Conservation (phyloP, 2,329 filamentous ascomycete genomes). For the Arthrinium puccinioides region DNA sequence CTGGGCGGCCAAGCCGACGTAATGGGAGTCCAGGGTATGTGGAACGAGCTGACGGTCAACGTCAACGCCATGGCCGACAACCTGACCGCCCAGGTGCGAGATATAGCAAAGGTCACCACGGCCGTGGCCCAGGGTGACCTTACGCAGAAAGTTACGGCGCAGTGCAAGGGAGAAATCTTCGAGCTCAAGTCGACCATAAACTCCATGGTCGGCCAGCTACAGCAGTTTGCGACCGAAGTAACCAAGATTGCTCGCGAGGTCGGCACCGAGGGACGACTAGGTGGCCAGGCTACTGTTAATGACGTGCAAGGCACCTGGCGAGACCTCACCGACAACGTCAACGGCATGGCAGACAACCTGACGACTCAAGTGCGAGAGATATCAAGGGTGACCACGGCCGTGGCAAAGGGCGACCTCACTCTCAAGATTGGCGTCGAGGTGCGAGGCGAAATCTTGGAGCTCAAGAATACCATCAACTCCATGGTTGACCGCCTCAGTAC, state of each 20-base stretch:
- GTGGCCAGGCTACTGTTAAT: constrained; percentile 91
- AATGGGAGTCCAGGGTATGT: constrained; percentile 79
- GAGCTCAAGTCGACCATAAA: constrained; percentile 98
- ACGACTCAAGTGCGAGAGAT: constrained; percentile 98
- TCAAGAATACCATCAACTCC: constrained; percentile 97
- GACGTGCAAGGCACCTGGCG: constrained; percentile 97
- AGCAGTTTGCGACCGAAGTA: constrained; percentile 94
- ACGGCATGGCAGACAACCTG: constrained; percentile 94
- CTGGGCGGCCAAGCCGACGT: constrained; percentile 78
- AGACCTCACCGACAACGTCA: constrained; percentile 90
- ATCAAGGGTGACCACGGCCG: constrained; percentile 90
- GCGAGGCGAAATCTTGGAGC: constrained; percentile 85
- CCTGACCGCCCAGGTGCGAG: constrained; percentile 80
- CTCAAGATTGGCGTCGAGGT: constrained; percentile 95
- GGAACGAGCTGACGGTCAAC: constrained; percentile 80
- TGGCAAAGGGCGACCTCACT: constrained; percentile 87
- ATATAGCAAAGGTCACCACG: constrained; percentile 80
- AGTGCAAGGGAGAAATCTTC: constrained; percentile 84
- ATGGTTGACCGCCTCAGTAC: constrained; percentile 97
- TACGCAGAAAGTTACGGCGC: constrained; percentile 92
- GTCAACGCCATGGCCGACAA: constrained; percentile 87
- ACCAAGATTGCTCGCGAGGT: constrained; percentile 95
- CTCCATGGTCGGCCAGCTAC: constrained; percentile 96
- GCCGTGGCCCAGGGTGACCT: constrained; percentile 78
- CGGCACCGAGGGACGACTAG: constrained; percentile 88